Percentiles rank a stretch among this genome's conserved stretches.
Conservation (phyloP, 306 rosid genomes). For the Chamaecrista fasciculata region DNA sequence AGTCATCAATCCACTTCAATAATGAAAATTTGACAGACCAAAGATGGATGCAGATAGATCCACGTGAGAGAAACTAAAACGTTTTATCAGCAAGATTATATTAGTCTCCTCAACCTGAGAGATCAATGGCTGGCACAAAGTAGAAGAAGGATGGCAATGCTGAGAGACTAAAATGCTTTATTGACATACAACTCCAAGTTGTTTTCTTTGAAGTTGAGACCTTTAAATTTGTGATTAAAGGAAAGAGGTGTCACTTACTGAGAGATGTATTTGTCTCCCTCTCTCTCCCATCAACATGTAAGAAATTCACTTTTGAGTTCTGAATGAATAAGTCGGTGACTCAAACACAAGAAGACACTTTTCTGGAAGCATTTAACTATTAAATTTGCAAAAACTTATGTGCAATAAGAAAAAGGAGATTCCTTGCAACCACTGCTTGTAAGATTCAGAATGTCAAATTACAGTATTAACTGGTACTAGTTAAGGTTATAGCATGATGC, state of each 20-base stretch:
- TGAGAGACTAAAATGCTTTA: neutral
- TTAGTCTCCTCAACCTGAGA: neutral
- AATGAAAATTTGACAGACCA: neutral
- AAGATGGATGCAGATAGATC: neutral
- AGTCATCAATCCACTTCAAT: neutral
- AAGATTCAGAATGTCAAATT: neutral
- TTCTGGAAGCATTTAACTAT: neutral
- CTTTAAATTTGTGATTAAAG: neutral
- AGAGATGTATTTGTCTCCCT: neutral
- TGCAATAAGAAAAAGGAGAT: neutral
- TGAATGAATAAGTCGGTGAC: neutral
- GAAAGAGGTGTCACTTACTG: neutral
- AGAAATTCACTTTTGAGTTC: neutral
- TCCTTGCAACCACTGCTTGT: neutral
- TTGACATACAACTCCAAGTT: neutral
- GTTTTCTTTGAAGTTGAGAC: neutral
- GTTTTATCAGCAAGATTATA: neutral
- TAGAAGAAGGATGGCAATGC: neutral
- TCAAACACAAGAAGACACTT: neutral
- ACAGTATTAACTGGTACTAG: neutral
- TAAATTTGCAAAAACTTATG: neutral
- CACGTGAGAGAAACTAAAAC: neutral
- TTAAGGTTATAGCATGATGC: neutral
- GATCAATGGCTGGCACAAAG: neutral
- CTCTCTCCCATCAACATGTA: neutral